phyloP scores from a whole-genome alignment of 179 eudicot species.

The Silene vulgaris region DNA sequence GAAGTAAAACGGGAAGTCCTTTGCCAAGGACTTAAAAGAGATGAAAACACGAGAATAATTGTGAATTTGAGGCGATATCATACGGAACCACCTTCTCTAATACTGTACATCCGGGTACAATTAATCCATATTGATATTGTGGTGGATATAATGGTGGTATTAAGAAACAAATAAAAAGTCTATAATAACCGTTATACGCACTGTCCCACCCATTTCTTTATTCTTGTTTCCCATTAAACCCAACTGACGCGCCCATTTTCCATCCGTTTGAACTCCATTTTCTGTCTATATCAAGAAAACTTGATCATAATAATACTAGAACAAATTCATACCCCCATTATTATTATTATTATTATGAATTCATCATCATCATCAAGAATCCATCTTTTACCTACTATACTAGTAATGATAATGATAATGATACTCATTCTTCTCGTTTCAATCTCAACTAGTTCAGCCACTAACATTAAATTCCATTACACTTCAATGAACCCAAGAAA shows the following conservation, averaged over 20 bases:
- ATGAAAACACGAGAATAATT: not conserved
- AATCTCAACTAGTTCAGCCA: conserved; percentile 6
- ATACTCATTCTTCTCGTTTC: conserved; percentile 14
- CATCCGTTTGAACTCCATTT: conserved; percentile 56
- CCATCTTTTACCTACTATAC: conserved; percentile 33
- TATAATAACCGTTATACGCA: conserved; percentile 25
- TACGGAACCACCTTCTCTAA: not conserved
- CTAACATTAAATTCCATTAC: conserved; percentile 38
- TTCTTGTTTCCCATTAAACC: conserved; percentile 6
- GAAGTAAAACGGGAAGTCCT: too few relatives aligned
- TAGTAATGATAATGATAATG: conserved; percentile 12
- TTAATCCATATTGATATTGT: too few relatives aligned
- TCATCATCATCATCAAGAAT: conserved; percentile 29
- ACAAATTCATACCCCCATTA: conserved; percentile 10
- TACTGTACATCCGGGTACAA: too few relatives aligned
- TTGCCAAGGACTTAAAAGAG: too few relatives aligned
- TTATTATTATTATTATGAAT: conserved; percentile 17
- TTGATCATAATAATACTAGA: conserved; percentile 16
- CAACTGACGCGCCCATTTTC: conserved; percentile 47
- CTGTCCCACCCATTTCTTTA: conserved; percentile 13
- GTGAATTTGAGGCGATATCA: conserved; percentile 10
- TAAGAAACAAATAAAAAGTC: conserved; percentile 25
- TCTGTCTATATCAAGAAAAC: conserved; percentile 23
- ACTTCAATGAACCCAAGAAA: conserved; percentile 46
- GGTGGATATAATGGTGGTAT: not conserved